phyloP scores from a whole-genome alignment of 2,329 filamentous ascomycete species.

The Emergomyces orientalis region DNA sequence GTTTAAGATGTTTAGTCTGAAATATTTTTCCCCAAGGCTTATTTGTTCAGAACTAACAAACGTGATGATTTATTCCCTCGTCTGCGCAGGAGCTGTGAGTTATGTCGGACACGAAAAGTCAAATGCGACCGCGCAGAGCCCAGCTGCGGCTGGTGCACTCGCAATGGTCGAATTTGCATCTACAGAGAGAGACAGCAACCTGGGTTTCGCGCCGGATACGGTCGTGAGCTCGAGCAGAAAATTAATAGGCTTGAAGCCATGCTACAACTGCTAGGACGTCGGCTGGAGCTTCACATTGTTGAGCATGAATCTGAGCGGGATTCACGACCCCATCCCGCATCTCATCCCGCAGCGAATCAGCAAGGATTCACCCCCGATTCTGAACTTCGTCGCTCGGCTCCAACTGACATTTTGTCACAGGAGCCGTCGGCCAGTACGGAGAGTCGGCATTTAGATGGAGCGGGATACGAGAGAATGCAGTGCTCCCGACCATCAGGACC shows the following conservation, averaged over 20 bases:
- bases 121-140: constrained; percentile 42
- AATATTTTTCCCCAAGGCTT: neutral
- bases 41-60: neutral
- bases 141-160: constrained; percentile 61
- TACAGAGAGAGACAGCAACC: constrained; percentile 65
- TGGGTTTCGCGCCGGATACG: constrained; percentile 53
- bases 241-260: constrained; percentile 46
- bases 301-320: constrained; percentile 4
- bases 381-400: neutral
- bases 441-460: neutral
- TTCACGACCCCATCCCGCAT: neutral
- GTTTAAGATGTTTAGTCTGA: neutral
- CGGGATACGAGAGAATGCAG: constrained; percentile 1
- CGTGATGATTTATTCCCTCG: neutral
- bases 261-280: constrained; percentile 4
- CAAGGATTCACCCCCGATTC: neutral
- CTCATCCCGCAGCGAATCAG: neutral
- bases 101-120: constrained; percentile 4
- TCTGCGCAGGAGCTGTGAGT: constrained; percentile 3
- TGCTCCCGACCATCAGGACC: neutral
- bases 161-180: constrained; percentile 57
- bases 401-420: neutral
- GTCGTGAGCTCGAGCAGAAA: constrained; percentile 50
- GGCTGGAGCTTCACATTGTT: constrained; percentile 2
- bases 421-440: neutral